phyloP scores from a whole-genome alignment of 1,139 yeast genomes.

The Protomyces inouyei region DNA sequence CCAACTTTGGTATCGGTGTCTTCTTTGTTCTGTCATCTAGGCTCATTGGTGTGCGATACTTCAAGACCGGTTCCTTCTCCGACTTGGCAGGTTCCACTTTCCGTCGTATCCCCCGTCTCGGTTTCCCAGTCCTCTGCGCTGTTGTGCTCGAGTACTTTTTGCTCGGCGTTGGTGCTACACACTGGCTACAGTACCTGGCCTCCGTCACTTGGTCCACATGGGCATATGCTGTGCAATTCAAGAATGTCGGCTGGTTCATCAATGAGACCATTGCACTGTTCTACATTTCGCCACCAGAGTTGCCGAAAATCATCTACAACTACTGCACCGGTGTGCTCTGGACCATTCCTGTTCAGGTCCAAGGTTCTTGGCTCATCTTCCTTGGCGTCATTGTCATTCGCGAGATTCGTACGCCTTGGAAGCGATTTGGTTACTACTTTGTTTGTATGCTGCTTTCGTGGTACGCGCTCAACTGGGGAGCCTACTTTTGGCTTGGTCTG shows the following conservation, averaged over 20 bases:
- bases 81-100: constrained; percentile 22
- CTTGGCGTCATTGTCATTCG: constrained; percentile 19
- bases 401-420: constrained; percentile 23
- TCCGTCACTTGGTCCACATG: constrained; percentile 23
- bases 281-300: constrained; percentile 12
- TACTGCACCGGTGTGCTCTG: constrained; percentile 25
- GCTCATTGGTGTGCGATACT: constrained; percentile 18
- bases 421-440: constrained; percentile 15
- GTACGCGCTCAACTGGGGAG: constrained; percentile 22
- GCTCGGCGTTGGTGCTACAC: constrained; percentile 23
- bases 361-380: constrained; percentile 25
- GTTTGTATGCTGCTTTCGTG: constrained; percentile 20
- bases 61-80: constrained; percentile 9
- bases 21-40: constrained; percentile 24
- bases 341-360: constrained; percentile 21
- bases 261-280: constrained; percentile 15
- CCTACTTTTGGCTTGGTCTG: constrained; percentile 22
- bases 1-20: constrained; percentile 23
- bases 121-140: constrained; percentile 15
- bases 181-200: constrained; percentile 16
- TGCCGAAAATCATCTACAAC: constrained; percentile 21
- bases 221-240: constrained; percentile 23
- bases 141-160: constrained; percentile 19
- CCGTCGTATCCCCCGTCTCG: constrained; percentile 23
- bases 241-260: constrained; percentile 23